Evolutionary conservation across 1,284 basidiomycete genomes (phyloP).

Genomic region (Pyrrhoderma noxium): DNA sequence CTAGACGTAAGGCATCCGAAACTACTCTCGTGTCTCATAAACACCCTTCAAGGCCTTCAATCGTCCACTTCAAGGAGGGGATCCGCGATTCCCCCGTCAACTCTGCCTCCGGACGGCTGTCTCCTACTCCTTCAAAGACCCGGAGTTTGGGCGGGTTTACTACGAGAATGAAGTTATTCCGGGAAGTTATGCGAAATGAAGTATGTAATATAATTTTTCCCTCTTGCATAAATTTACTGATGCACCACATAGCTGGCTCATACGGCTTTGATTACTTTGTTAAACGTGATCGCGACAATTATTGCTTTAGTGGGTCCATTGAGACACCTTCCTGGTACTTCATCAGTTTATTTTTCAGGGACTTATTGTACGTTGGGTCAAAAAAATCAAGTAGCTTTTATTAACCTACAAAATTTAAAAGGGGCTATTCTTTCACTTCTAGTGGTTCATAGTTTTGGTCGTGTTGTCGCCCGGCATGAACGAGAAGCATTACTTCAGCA

Average conservation of each 20-base stretch:
- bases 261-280: slow-evolving; percentile 46
- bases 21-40: slow-evolving; percentile 1
- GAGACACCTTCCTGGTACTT: slow-evolving; percentile 30
- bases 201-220: slow-evolving; percentile 28
- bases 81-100: slow-evolving; percentile 19
- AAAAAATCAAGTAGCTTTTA: background rate
- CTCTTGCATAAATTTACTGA: background rate
- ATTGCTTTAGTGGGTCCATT: slow-evolving; percentile 46
- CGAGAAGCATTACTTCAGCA: slow-evolving; percentile 48
- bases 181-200: slow-evolving; percentile 54
- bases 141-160: slow-evolving; percentile 43
- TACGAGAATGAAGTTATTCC: slow-evolving; percentile 47
- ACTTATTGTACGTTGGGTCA: slow-evolving; percentile 43
- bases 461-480: slow-evolving; percentile 58
- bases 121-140: slow-evolving; percentile 32
- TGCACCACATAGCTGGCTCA: slow-evolving; percentile 41
- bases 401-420: slow-evolving; percentile 23
- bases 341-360: slow-evolving; percentile 45
- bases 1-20: slow-evolving; percentile 4
- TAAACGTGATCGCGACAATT: slow-evolving; percentile 42
- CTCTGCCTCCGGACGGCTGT: slow-evolving; percentile 16
- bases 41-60: slow-evolving; percentile 6
- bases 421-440: slow-evolving; percentile 53
- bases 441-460: slow-evolving; percentile 53
- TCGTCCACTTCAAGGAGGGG: slow-evolving; percentile 17